These are phyloP conservation scores for Citrus mangshanensis DNA, from an alignment of 345 rosid species.

Conservation along the genomic window DNA sequence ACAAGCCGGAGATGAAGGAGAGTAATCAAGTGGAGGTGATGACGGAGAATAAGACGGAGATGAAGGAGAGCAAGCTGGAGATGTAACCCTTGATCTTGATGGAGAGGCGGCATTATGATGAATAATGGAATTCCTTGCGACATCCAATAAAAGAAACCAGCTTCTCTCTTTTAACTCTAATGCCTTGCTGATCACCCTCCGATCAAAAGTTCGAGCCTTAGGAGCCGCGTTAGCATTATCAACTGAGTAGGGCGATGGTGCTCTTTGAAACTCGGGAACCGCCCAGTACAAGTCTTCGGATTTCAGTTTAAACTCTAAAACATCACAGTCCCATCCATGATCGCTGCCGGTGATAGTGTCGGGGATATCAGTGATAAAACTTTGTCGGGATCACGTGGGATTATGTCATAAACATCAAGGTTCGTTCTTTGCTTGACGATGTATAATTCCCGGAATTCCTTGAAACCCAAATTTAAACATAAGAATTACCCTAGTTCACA, in stretches of 20 bases:
- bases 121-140: not conserved
- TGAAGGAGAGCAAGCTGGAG: not conserved
- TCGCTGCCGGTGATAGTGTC: not conserved
- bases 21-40: not conserved
- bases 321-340: not conserved
- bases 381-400: not conserved
- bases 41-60: not conserved
- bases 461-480: not conserved
- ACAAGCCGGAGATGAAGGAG: not conserved
- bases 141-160: not conserved
- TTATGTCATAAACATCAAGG: not conserved
- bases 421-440: not conserved
- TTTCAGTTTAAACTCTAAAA: not conserved
- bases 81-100: too few species aligned
- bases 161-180: not conserved
- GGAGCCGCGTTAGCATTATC: not conserved
- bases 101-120: too few species aligned
- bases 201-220: not conserved
- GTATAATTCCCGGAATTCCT: not conserved
- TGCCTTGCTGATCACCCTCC: not conserved
- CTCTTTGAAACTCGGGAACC: not conserved
- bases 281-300: not conserved
- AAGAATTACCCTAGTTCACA: too few species aligned
- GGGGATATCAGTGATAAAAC: not conserved
- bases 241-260: not conserved